Conservation (phyloP, 2,329 filamentous ascomycete species). For the Hysterium pulicare region DNA sequence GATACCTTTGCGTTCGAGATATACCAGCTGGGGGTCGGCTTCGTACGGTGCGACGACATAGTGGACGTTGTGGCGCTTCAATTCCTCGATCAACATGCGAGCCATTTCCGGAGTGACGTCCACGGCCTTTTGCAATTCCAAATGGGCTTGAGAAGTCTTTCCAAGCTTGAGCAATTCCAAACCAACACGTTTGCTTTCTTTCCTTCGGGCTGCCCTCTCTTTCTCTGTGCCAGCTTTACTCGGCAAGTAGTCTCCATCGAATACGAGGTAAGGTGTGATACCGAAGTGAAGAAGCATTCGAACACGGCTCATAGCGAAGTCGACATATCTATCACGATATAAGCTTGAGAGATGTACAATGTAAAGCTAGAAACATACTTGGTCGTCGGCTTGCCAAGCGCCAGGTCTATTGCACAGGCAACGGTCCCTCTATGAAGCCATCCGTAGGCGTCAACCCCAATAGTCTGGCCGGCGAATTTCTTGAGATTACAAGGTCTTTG, state of each 20-base stretch:
- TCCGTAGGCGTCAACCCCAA: conserved; percentile 96
- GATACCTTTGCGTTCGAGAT: conserved; percentile 80
- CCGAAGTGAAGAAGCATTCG: conserved; percentile 93
- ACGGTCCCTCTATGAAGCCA: conserved; percentile 95
- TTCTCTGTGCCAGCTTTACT: conserved; percentile 88
- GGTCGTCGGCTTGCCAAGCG: conserved; percentile 79
- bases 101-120: conserved; percentile 98
- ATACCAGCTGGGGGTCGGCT: conserved; percentile 94
- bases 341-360: conserved; percentile 9
- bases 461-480: conserved; percentile 79
- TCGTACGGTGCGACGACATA: conserved; percentile 97
- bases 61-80: conserved; percentile 74
- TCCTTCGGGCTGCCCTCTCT: conserved; percentile 69
- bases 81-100: conserved; percentile 80
- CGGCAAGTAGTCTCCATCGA: conserved; percentile 91
- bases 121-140: conserved; percentile 89
- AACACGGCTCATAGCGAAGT: conserved; percentile 85
- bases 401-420: conserved; percentile 85
- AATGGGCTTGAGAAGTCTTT: conserved; percentile 73
- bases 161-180: conserved; percentile 78
- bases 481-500: conserved; percentile 84
- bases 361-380: conserved; percentile 57
- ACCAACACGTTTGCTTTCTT: conserved; percentile 72
- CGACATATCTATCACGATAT: conserved; percentile 66
- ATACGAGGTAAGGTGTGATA: conserved; percentile 90